A percentile compares a stretch with the other conserved stretches of the same genome.
These are phyloP conservation scores for Trichodelitschia bisporula DNA, from an alignment of 495 filamentous ascomycete species.

Conservation along the genomic window DNA sequence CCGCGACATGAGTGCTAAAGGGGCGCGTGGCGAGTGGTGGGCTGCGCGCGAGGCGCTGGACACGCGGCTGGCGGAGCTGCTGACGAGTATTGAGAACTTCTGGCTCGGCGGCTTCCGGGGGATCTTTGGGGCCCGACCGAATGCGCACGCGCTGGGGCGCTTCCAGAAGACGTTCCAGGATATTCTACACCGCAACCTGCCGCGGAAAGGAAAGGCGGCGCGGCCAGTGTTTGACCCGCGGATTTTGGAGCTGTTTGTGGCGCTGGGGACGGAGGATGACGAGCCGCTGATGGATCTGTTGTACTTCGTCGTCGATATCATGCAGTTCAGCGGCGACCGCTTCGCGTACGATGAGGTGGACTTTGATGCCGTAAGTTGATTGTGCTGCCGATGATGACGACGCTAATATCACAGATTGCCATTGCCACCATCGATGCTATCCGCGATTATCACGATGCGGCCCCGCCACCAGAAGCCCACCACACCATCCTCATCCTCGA, in stretches of 20 bases:
- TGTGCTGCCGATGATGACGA: neutral
- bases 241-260: constrained; percentile 71
- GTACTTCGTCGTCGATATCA: constrained; percentile 86
- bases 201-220: constrained; percentile 20
- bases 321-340: constrained; percentile 87
- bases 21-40: constrained; percentile 69
- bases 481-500: constrained; percentile 90
- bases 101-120: constrained; percentile 91
- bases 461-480: too few relatives aligned
- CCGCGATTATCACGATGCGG: constrained; percentile 40
- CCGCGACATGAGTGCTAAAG: constrained; percentile 29
- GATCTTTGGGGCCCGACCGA: too few relatives aligned
- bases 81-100: constrained; percentile 65
- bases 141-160: constrained; percentile 40
- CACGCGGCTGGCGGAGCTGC: constrained; percentile 44
- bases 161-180: constrained; percentile 56
- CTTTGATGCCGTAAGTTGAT: constrained; percentile 39
- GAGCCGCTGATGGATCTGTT: constrained; percentile 72
- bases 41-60: constrained; percentile 58
- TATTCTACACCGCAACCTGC: constrained; percentile 71
- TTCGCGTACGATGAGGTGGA: constrained; percentile 98
- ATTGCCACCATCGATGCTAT: constrained; percentile 65
- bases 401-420: constrained; percentile 26
- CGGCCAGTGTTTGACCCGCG: constrained; percentile 43
- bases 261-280: constrained; percentile 63